Evolutionary conservation across 495 filamentous ascomycete genomes (phyloP).

Genomic region (Cairneyella variabilis): DNA sequence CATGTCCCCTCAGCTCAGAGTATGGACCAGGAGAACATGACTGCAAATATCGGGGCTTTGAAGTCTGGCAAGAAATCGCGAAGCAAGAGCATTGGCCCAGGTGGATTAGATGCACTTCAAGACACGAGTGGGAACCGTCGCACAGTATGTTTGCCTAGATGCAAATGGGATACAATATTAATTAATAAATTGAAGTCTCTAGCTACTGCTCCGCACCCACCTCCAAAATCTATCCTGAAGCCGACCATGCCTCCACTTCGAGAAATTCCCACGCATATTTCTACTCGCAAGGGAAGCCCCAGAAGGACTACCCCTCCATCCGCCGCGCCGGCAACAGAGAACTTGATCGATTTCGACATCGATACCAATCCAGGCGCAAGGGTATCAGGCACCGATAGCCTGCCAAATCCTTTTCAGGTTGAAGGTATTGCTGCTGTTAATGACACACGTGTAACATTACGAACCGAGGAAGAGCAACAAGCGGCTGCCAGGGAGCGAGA

Average conservation of each 20-base stretch:
- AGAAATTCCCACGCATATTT: conserved; percentile 46
- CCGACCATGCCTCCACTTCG: conserved; percentile 68
- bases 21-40: conserved; percentile 71
- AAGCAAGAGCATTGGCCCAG: conserved; percentile 93
- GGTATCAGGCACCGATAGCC: conserved; percentile 35
- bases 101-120: conserved; percentile 78
- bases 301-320: conserved; percentile 28
- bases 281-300: conserved; percentile 24
- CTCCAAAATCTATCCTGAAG: conserved; percentile 78
- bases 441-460: conserved; percentile 43
- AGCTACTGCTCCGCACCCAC: conserved; percentile 39
- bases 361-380: conserved; percentile 17
- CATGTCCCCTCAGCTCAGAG: conserved; percentile 49
- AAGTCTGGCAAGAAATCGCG: conserved; percentile 67
- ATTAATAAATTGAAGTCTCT: conserved; percentile 39
- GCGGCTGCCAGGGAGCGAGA: conserved; percentile 70
- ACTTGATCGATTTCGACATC: conserved; percentile 26
- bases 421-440: conserved; percentile 39
- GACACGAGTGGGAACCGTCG: conserved; percentile 74
- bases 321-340: conserved; percentile 11
- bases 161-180: conserved; percentile 6
- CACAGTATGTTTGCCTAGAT: conserved; percentile 50
- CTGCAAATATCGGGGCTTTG: conserved; percentile 50
- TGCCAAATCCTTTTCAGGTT: conserved; percentile 48
- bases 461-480: conserved; percentile 77